Evolutionary conservation across 495 filamentous ascomycete genomes (phyloP).

Genomic region (Penicillium cataractarum): DNA sequence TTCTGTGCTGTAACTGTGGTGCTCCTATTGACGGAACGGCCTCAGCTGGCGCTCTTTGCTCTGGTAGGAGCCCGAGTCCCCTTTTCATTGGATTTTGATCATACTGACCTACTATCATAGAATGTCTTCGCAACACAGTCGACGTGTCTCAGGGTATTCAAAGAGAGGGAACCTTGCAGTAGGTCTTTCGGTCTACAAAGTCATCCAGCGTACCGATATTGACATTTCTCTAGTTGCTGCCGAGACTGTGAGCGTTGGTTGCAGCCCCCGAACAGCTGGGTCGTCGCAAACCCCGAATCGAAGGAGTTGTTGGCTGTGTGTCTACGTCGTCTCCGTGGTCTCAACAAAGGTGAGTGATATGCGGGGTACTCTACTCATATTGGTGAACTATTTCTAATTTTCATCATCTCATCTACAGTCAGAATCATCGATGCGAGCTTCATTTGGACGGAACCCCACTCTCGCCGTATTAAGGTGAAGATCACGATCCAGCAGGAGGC

Average conservation of each 20-base stretch:
- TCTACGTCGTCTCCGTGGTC: slow-evolving; percentile 75
- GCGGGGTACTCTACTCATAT: not conserved
- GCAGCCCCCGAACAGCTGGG: slow-evolving; percentile 83
- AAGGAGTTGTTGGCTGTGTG: slow-evolving; percentile 90
- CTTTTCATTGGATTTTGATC: not conserved
- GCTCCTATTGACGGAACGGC: slow-evolving; percentile 90
- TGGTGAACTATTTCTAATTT: not conserved
- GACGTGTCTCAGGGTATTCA: slow-evolving; percentile 96
- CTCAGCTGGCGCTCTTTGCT: slow-evolving; percentile 84
- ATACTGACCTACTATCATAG: slow-evolving; percentile 29
- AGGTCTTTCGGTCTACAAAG: not conserved
- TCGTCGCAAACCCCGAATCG: slow-evolving; percentile 79
- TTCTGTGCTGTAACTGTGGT: slow-evolving; percentile 94
- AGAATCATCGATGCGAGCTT: slow-evolving; percentile 94
- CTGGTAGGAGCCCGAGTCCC: slow-evolving; percentile 25
- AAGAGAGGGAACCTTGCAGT: slow-evolving; percentile 76
- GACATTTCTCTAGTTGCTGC: slow-evolving; percentile 57
- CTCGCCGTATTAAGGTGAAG: slow-evolving; percentile 84
- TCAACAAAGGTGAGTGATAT: slow-evolving; percentile 44
- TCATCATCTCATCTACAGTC: slow-evolving; percentile 58
- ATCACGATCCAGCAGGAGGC: slow-evolving; percentile 86
- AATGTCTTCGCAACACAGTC: slow-evolving; percentile 90
- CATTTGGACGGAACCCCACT: slow-evolving; percentile 98
- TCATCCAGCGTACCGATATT: not conserved
- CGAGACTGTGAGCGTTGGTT: slow-evolving; percentile 93